Base-by-base conservation (phyloP, 176 grass and related monocot genomes). In the Tuctoria greenei region DNA sequence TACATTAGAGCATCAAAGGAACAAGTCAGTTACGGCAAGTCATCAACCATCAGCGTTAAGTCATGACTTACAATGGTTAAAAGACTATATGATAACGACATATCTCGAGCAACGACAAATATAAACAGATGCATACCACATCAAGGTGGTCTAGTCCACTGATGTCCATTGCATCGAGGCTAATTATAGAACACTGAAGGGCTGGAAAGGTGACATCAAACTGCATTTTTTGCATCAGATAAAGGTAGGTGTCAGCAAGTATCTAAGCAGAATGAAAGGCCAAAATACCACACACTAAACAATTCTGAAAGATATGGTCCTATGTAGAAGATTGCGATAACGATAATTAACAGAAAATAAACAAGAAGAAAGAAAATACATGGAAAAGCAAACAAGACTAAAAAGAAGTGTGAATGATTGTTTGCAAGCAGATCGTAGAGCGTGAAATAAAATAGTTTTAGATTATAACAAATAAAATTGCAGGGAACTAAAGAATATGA, bases 91-190 rank as follows among this genome's bases (percentile, higher is more conserved):
- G 56, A 10, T n/a, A 65, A 71, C 38, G 18, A 87, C 37, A 58
- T 66, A 76, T 64, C 1, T 64, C 4, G 49, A 74, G 38, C 35
- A 82, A 40, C 18, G 35, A 54, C 46, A 81, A 75, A 5, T 45
- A 62, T 62, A 79, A 24, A 83, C 10, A 63, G 66, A 56, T 69
- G 66, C 69, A 35, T 95, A 98, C 95, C 72, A 98, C 87, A 86
- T 98, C 95, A 77, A 98, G 95, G 64, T 98, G 95, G 36, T 98
- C 95, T 74, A 84, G 78, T 51, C 95, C 95, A 77, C 95, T 98
- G 57, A 98, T 95, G 71, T 98, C 95, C 95, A 98, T 98, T 55
- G 68, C 91, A 78, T 98, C 95, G 54, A 95, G 73, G 72, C 91
- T 98, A 64, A 98, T 84, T 84, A 94, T 98, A 60, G 95, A 86